These are phyloP conservation scores for Tuber calosporum DNA, from an alignment of 495 filamentous ascomycete genomes.

Conservation along the genomic window DNA sequence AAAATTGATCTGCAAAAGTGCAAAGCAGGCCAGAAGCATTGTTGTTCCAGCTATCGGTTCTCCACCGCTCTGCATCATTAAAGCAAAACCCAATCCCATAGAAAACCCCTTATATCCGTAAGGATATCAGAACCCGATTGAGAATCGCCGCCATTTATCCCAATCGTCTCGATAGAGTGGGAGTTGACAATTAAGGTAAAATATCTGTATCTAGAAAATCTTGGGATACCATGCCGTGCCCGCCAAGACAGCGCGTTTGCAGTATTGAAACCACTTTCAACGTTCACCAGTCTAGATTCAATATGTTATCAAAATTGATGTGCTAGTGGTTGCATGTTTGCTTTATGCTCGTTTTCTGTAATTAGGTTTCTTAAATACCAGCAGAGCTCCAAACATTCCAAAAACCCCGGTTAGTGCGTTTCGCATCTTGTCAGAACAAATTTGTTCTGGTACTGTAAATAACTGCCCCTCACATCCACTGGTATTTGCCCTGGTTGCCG, in stretches of 20 bases:
- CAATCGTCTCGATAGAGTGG: too few species aligned
- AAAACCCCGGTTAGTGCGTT: neutral
- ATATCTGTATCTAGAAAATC: too few species aligned
- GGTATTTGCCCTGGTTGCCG: neutral
- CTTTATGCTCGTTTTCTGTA: neutral
- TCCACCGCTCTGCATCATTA: neutral
- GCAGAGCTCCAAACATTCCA: neutral
- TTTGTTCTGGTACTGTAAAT: neutral
- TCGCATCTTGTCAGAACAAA: neutral
- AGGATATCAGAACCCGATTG: too few species aligned
- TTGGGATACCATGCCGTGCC: too few species aligned
- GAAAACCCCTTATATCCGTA: too few species aligned
- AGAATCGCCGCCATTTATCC: too few species aligned
- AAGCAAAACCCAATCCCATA: neutral
- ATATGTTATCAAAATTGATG: neutral
- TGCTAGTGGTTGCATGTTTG: neutral
- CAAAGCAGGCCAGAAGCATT: neutral
- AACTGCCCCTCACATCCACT: too few species aligned
- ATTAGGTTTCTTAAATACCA: neutral
- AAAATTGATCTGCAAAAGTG: neutral
- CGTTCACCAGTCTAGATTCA: neutral
- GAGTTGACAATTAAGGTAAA: too few species aligned
- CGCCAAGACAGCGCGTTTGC: too few species aligned
- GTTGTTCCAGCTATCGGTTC: neutral
- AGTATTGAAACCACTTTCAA: too few species aligned